Conservation (phyloP, 805 yeast species). For the Metschnikowia picachoensis region DNA sequence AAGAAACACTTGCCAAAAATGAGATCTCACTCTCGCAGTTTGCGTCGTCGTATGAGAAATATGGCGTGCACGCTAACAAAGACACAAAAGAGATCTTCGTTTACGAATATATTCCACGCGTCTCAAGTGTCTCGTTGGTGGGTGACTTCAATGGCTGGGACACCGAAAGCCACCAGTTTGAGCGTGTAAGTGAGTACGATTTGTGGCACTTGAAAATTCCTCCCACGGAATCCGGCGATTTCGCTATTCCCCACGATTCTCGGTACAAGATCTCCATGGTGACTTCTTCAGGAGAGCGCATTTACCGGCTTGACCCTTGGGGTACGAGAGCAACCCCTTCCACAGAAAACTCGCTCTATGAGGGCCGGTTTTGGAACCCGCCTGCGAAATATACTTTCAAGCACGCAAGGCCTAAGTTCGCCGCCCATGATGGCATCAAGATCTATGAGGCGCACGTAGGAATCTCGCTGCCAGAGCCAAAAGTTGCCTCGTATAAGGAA, state of each 20-base stretch:
- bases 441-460: conserved; percentile 97
- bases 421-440: conserved; percentile 45
- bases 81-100: conserved; percentile 53
- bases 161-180: conserved; percentile 50
- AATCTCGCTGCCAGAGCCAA: conserved; percentile 86
- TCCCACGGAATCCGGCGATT: conserved; percentile 46
- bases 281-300: conserved; percentile 60
- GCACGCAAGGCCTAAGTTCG: conserved; percentile 56
- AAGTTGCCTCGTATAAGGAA: conserved; percentile 79
- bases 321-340: conserved; percentile 74
- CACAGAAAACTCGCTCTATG: conserved; percentile 55
- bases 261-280: conserved; percentile 67
- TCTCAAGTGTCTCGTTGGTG: conserved; percentile 65
- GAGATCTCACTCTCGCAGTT: conserved; percentile 62
- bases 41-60: conserved; percentile 69
- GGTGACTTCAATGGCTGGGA: conserved; percentile 94
- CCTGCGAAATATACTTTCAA: conserved; percentile 49
- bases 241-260: conserved; percentile 78
- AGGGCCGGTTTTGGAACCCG: conserved; percentile 95
- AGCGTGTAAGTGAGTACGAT: conserved; percentile 59
- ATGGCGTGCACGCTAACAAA: conserved; percentile 69
- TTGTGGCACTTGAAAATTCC: conserved; percentile 62
- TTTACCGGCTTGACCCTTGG: conserved; percentile 91
- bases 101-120: conserved; percentile 91
- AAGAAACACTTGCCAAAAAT: conserved; percentile 45